Percentiles rank a stretch among this genome's conserved stretches.
These are phyloP conservation scores for Dictyostelium firmibasis DNA, from an alignment of 78 protist species.

Conservation along the genomic window DNA sequence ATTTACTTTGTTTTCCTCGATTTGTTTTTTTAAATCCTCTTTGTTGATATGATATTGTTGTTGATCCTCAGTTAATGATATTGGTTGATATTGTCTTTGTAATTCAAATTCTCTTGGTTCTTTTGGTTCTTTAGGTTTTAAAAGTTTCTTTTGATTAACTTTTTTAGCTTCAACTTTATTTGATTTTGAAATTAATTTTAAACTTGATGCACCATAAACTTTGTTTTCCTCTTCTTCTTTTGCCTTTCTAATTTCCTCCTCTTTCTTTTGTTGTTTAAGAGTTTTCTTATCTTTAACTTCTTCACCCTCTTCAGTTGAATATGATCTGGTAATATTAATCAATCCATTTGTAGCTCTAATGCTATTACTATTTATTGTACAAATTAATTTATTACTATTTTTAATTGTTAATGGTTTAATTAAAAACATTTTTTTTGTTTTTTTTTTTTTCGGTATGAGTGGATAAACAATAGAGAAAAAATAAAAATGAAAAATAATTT, in stretches of 20 bases:
- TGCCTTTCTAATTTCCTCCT: not conserved
- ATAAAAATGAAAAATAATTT: not conserved
- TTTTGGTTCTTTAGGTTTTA: conserved; percentile 10
- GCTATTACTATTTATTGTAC: not conserved
- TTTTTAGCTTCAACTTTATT: not conserved
- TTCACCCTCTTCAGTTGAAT: not conserved
- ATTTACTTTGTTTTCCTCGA: not conserved
- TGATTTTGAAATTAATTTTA: not conserved
- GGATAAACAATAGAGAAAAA: not conserved
- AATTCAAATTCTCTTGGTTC: conserved; percentile 9
- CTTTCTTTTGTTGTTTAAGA: not conserved
- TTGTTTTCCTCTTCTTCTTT: not conserved
- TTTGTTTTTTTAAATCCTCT: not conserved
- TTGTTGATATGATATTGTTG: not conserved
- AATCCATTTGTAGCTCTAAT: not conserved
- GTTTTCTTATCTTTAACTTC: not conserved
- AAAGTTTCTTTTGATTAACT: conserved; percentile 8
- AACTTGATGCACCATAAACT: conserved; percentile 7
- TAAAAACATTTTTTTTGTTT: not conserved
- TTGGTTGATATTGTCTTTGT: not conserved
- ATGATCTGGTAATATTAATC: conserved; percentile 9
- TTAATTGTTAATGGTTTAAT: not conserved
- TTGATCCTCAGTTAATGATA: not conserved
- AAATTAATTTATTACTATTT: not conserved
- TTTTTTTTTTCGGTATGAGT: not conserved